Evolutionary conservation across 345 rosid genomes (phyloP), one percentile per base, ranked within the genome.

Genomic region (thale cress (Arabidopsis thaliana)): DNA sequence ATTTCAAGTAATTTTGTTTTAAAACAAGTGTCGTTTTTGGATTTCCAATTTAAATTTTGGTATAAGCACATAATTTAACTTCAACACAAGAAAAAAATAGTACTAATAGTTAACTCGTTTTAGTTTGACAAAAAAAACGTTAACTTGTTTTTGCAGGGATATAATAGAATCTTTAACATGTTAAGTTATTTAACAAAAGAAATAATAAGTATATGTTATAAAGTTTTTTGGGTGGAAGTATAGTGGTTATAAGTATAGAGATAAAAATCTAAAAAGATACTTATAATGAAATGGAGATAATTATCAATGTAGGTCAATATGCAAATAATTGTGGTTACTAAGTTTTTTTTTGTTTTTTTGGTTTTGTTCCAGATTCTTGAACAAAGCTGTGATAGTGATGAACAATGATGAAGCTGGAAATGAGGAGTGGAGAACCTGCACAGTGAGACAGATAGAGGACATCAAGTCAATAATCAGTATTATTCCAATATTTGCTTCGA

Each of bases 371-470:
- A 82, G 86, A 44, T 86, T 75, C 62, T 72, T 84, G 59, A 86
- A 88, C 67, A 80, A 84, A 53, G 87, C 85, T 30, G 86, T 80
- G 45, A 71, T 76, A 67, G 68, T 33, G 67, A 70, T 38, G 56
- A 82, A 78, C 12, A 82, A 84, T 55, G 77, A 79, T 25, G 79
- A 80, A 12, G 67, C 46, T 22, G 42, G 74, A 5, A 67, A 48
- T 16, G 74, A 78, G 38, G 83, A 80, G 40, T 77, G 82, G 82
- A 71, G 72, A 30, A 63, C 73, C 2, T 79, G 83, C 67, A 80
- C 69, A 5, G 45, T 84, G 56, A 82, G 80, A 55, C 86, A 82
- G 59, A 76, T 84, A 44, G 85, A 83, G 45, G 89, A 80, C 45
- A 75, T 82, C 28, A 83, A 86, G 59, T 67, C 78, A 8, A 62